Evolutionary conservation across 1,139 yeast species (phyloP), one percentile per base, ranked within the genome.

Genomic region (Kluyveromyces marxianus): DNA sequence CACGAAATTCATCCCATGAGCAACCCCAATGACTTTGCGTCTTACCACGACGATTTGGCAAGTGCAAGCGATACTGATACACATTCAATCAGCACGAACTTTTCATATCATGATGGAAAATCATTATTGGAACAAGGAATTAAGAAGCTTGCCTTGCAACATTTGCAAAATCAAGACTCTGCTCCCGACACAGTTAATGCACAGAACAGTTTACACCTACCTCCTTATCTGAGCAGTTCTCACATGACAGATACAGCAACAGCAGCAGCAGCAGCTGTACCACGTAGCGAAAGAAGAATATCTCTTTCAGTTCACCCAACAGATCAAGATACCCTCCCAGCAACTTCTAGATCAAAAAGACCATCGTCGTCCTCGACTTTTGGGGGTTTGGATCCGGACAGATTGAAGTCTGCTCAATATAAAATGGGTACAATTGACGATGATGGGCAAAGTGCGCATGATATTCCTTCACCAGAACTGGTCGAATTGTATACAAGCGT

Each of bases 401-500:
- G 43, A 8, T 51, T 45, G 10, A 46, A 54, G 7, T 50, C 58
- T 3, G 51, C 59, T 0, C 46, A 58, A 7, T 68, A 67, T 49
- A 72, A 77, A 60, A 56, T 77, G 72, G 76, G 81, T 61, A 60
- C 75, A 60, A 67, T 82, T 44, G 71, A 80, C 40, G 92, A 83
- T 43, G 77, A 76, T 53, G 84, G 82, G 44, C 82, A 79, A 74
- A 82, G 52, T 77, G 86, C 8, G 74, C 76, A 46, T 32, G 95
- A 85, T 51, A 69, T 70, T 38, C 86, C 90, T 1, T 78, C 88
- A 0, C 77, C 75, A 3, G 94, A 84, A 54, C 69, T 94, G 51
- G 71, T 82, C 46, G 79, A 76, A 41, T 75, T 92, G 57, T 92
- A 83, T 62, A 63, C 74, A 28, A 80, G 84, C 50, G 86, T 94